Evolutionary conservation across 202 grass and related monocot genomes (phyloP).

Genomic region (Saccharum hybrid): DNA sequence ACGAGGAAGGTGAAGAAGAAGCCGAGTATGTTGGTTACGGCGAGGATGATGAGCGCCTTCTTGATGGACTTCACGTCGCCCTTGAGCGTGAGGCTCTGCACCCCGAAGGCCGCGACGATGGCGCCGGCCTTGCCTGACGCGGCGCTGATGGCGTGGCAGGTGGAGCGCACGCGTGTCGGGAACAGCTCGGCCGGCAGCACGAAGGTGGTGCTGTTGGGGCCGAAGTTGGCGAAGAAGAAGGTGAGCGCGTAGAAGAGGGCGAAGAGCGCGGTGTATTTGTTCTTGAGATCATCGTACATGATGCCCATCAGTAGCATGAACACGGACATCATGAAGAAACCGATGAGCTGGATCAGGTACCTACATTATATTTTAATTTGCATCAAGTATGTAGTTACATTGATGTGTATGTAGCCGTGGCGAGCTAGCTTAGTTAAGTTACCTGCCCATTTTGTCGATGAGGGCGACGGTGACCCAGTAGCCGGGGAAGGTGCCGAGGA

Average conservation of each 20-base stretch:
- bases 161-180: constrained; percentile 1
- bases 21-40: constrained; percentile 55
- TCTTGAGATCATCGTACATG: background rate
- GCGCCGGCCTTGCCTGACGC: constrained; percentile 1
- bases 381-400: too few relatives aligned
- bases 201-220: constrained; percentile 64
- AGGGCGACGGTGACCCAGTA: background rate
- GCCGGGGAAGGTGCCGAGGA: background rate
- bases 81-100: background rate
- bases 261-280: background rate
- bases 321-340: constrained; percentile 2
- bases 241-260: constrained; percentile 55
- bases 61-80: background rate
- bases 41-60: constrained; percentile 45
- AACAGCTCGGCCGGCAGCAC: constrained; percentile 55
- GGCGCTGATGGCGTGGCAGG: constrained; percentile 10
- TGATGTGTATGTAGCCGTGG: too few relatives aligned
- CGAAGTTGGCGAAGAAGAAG: constrained; percentile 75
- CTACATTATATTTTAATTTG: background rate
- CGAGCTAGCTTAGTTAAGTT: too few relatives aligned
- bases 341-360: constrained; percentile 10
- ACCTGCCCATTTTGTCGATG: background rate
- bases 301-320: background rate
- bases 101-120: background rate
- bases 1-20: constrained; percentile 68